Base-by-base conservation (phyloP, 345 rosid genomes). In the Capsella bursapastoris region DNA sequence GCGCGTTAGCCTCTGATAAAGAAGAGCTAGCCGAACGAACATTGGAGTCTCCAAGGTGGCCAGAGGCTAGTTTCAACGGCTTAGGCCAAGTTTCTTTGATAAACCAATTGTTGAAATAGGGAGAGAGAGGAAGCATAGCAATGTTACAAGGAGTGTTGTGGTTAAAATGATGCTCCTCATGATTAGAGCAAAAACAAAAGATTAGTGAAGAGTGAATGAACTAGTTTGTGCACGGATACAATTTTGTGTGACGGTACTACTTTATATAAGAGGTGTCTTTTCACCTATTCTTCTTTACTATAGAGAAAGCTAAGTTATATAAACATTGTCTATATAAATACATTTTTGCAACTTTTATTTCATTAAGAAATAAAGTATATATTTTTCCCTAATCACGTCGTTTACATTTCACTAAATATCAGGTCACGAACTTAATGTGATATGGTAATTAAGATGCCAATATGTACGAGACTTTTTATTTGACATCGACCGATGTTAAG, bases 381-480 rank as follows among this genome's bases (percentile, higher is more conserved):
- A 22, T 22, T 11, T 13, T 27, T 9, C 40, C n/a, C 38, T n/a
- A 40, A 68, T 53, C 72, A 67, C 49, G 61, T 52, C 15, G 50
- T 53, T 40, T 68, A 27, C 72, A 68, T 53, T 68, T 53, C 29
- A 53, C 72, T 40, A 43, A 53, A 68, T 53, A 68, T 53, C 37
- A 52, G 71, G 61, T 38, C 71, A 67, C 10, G 13, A 3, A 52
- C 11, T 8, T 34, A 5, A 68, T 53, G 61, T 53, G 72, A 66
- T 18, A 18, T 18, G 22, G 18, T 16, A 16, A 16, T 62, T 11
- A 15, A 61, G 32, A 11, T 5, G 40, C 52, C 8, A 63, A 44
- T 44, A n/a, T 44, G 27, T 35, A 57, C 4, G n/a, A 1, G 3
- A 3, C 25, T 1, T n/a, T n/a, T 32, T 11, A 5, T 51, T 51